Evolutionary conservation across 306 rosid species (phyloP), one percentile per base, ranked within the genome.

Genomic region (Hippophae rhamnoides): DNA sequence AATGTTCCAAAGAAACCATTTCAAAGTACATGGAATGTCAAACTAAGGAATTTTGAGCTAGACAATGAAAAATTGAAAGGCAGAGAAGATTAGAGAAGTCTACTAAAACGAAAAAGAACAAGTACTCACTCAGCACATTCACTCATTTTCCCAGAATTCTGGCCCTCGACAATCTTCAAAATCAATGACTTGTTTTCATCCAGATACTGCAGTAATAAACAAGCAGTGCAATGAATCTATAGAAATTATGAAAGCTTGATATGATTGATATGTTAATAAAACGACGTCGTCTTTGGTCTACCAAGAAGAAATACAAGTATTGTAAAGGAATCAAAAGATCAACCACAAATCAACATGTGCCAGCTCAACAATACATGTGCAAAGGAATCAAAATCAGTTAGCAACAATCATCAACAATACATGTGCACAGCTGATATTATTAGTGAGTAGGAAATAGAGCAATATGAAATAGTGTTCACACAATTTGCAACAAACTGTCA

Each of bases 101-200:
- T 13, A 10, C 53, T 1, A 50, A 66, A 13, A 10, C 23, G 13
- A 13, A 64, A 43, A 48, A 54, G 41, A 52, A 65, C 44, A 6
- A 63, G 52, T 72, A 63, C 97, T 78, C 83, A 93, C 99, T 93
- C 99, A 26, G 99, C 99, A 64, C 97, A 93, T 69, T 93, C 99
- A 78, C 71, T 80, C 64, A 93, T 57, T 76, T 88, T 93, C 67
- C 99, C 99, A 2, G 90, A 69, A 58, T 88, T 93, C 72, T 93
- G 99, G 87, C 97, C 82, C 78, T 93, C 99, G 18, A 93, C 99
- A 62, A 93, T 93, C 95, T 93, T 93, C 85, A 93, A 77, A 69
- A 93, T 93, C 62, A 93, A 74, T n/a, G 99, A 84, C 80, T 93
- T 93, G 90, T 93, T 93, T 82, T 93, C 99, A 60, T 93, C 99